Conservation (phyloP, 495 filamentous ascomycete genomes). For the Podospora didyma region DNA sequence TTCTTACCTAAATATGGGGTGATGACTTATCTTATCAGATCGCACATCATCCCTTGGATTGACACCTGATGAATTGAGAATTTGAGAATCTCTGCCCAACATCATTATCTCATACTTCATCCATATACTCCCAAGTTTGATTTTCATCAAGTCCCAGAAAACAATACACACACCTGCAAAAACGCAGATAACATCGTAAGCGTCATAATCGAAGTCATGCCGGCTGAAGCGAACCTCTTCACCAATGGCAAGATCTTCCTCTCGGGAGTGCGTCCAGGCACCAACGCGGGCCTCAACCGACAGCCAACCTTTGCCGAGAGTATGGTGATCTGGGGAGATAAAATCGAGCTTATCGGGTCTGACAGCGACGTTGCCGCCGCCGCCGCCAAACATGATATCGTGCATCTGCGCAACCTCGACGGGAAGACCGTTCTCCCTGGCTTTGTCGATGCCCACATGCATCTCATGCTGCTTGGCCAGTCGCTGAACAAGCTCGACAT, state of each 20-base stretch:
- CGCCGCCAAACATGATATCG: slow-evolving; percentile 27
- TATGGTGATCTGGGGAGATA: slow-evolving; percentile 31
- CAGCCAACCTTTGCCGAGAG: slow-evolving; percentile 33
- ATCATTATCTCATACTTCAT: no score
- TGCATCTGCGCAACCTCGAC: slow-evolving; percentile 37
- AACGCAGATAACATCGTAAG: no score
- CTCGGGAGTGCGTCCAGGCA: slow-evolving; percentile 20
- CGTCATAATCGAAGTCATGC: no score
- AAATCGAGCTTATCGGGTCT: slow-evolving; percentile 43
- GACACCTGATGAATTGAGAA: no score
- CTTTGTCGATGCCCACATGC: slow-evolving; percentile 64
- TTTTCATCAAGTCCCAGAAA: no score
- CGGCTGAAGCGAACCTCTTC: slow-evolving; percentile 27
- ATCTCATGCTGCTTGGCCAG: slow-evolving; percentile 57
- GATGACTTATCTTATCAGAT: no score
- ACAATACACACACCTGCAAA: no score
- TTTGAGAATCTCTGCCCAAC: no score
- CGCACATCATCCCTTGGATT: no score
- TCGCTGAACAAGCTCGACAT: slow-evolving; percentile 56
- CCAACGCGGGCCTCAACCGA: slow-evolving; percentile 22
- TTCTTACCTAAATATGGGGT: no score
- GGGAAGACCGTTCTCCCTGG: slow-evolving; percentile 53
- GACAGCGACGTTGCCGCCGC: slow-evolving; percentile 29
- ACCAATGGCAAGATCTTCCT: slow-evolving; percentile 28
- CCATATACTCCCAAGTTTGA: no score